A percentile compares a stretch with the other conserved stretches of the same genome.
These are phyloP conservation scores for Capsicum pubescens DNA, from an alignment of 257 asterid genomes.

Conservation along the genomic window DNA sequence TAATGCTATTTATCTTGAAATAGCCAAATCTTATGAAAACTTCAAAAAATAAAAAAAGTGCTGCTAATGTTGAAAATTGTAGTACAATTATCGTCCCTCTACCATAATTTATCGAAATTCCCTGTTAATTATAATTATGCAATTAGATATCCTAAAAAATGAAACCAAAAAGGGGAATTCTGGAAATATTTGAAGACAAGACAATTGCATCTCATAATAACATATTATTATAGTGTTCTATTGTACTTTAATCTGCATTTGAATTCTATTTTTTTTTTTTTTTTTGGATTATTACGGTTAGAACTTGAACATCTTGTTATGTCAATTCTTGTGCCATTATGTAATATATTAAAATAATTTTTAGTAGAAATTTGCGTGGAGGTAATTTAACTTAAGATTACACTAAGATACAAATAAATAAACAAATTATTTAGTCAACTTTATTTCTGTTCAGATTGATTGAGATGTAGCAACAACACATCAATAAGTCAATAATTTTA, in stretches of 20 bases:
- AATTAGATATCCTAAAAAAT: too few relatives aligned
- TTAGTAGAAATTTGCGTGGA: background rate
- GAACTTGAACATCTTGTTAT: background rate
- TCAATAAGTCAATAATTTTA: constrained; percentile 9
- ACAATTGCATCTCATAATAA: background rate
- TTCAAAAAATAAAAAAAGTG: background rate
- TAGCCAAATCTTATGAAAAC: background rate
- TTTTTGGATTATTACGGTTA: background rate
- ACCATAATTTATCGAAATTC: background rate
- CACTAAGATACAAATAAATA: background rate
- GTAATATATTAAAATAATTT: background rate
- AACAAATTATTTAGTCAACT: background rate
- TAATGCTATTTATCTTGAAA: background rate
- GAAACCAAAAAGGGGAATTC: background rate
- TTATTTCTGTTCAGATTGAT: constrained; percentile 13
- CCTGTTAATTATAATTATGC: background rate
- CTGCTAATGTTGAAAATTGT: background rate
- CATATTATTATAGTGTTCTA: background rate
- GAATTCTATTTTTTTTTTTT: background rate
- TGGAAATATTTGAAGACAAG: background rate
- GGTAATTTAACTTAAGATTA: background rate
- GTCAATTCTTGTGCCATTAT: background rate
- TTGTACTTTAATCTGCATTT: background rate
- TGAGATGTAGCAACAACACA: constrained; percentile 24
- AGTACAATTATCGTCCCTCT: background rate